Evolutionary conservation across 495 filamentous ascomycete species (phyloP).

Genomic region (Jackrogersella minutella): DNA sequence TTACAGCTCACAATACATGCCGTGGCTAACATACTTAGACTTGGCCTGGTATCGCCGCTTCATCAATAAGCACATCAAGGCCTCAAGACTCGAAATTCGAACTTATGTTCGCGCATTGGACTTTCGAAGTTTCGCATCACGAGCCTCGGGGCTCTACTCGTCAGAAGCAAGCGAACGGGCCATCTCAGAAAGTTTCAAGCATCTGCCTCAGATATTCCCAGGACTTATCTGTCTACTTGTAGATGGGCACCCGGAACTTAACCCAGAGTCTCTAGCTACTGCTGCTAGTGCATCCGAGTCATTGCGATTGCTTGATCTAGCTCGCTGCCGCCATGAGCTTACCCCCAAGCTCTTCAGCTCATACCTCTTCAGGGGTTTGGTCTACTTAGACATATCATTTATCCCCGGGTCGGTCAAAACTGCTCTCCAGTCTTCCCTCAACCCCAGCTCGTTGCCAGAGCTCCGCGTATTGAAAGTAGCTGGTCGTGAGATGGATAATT

Average conservation of each 20-base stretch:
- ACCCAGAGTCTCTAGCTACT: slow-evolving; percentile 39
- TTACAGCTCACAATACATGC: background rate
- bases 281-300: slow-evolving; percentile 11
- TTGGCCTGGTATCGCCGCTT: slow-evolving; percentile 51
- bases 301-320: slow-evolving; percentile 48
- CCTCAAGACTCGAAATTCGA: slow-evolving; percentile 40
- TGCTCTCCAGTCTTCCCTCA: slow-evolving; percentile 39
- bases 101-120: slow-evolving; percentile 49
- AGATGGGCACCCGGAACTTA: slow-evolving; percentile 48
- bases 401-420: slow-evolving; percentile 46
- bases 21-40: slow-evolving; percentile 38
- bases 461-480: slow-evolving; percentile 53
- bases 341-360: slow-evolving; percentile 43
- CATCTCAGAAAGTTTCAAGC: slow-evolving; percentile 45
- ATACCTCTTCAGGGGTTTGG: slow-evolving; percentile 42
- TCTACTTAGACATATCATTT: slow-evolving; percentile 57
- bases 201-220: slow-evolving; percentile 44
- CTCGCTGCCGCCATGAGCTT: slow-evolving; percentile 44
- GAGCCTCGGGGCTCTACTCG: slow-evolving; percentile 43
- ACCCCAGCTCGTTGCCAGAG: slow-evolving; percentile 43
- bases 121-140: slow-evolving; percentile 45
- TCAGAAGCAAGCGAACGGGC: slow-evolving; percentile 44
- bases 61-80: slow-evolving; percentile 41
- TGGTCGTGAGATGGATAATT: slow-evolving; percentile 50
- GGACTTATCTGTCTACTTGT: slow-evolving; percentile 50